Base-by-base conservation (phyloP, 345 rosid species). In the Bruguiera gymnorhiza region DNA sequence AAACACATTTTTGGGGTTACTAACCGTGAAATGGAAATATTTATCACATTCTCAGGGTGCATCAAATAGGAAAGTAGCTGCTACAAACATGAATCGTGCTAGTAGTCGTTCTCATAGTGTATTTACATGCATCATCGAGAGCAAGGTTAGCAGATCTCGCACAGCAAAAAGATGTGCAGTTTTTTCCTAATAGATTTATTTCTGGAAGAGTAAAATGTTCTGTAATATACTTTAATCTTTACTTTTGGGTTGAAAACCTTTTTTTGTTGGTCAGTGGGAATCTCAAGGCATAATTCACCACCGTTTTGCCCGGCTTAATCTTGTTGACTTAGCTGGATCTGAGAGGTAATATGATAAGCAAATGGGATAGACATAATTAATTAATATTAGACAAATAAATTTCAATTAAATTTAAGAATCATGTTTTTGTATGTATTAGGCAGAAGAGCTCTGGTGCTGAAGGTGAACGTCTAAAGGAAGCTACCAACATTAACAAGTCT, bases 21-120 rank as follows among this genome's bases (percentile, higher is more conserved):
- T 1, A 63, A 37, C 57, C 16, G 21, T 54, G 60, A 31, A 15
- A 15, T 21, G 24, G 23, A 51, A 58, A 29, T 58, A 6, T 23
- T 69, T 1, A 55, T 34, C 63, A 11, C 66, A 20, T 68, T 71
- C 80, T 68, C 84, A 95, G 99, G 99, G 99, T 66, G 89, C 99
- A 55, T 89, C 97, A 75, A 95, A 92, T 70, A 84, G 99, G 78
- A 92, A 92, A 80, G 99, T 95, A 59, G 99, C 99, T 65, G 91
- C 99, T 3, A 95, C 99, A 57, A 92, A 92, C 76, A 92, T 95
- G 99, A 95, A 92, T 72, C 91, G 82, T 73, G 98, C 97, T 34
- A 95, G 99, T 78, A 95, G 99, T 79, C 97, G 98, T 67, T 95
- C 99, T 58, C 99, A 95, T 63, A 95, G 99, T 80, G 99, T 95